Evolutionary conservation across 306 rosid genomes (phyloP).

Genomic region (Cyamopsis tetragonoloba): DNA sequence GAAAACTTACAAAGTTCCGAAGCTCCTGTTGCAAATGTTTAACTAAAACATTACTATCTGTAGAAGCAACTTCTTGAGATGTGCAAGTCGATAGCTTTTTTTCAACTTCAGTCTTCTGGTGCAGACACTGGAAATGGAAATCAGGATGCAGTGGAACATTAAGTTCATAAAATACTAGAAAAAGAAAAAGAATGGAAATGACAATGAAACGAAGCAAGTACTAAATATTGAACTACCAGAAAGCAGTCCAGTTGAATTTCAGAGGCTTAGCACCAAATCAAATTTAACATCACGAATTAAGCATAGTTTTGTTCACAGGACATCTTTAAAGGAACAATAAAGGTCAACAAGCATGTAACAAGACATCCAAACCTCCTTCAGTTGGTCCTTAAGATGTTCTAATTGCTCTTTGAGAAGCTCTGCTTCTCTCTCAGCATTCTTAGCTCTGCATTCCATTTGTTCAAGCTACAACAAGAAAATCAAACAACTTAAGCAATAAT

Average conservation of each 20-base stretch:
- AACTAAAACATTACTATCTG: conserved; percentile 47
- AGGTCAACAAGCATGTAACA: conserved; percentile 18
- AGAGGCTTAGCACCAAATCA: conserved; percentile 12
- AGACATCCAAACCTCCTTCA: conserved; percentile 57
- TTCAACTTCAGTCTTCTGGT: conserved; percentile 73
- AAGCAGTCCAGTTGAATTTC: conserved; percentile 11
- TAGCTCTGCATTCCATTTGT: conserved; percentile 72
- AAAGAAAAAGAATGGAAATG: neutral
- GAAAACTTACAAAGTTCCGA: conserved; percentile 63
- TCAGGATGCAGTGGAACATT: neutral
- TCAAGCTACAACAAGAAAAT: conserved; percentile 56
- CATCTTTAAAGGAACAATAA: conserved; percentile 1
- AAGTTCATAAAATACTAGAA: conserved; percentile 6
- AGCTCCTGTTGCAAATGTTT: conserved; percentile 90
- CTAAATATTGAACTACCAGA: conserved; percentile 7
- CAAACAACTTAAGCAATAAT: conserved; percentile 13
- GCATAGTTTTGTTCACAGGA: neutral
- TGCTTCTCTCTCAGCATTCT: conserved; percentile 70
- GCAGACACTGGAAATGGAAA: conserved; percentile 62
- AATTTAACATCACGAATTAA: conserved; percentile 5
- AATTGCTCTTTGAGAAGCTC: conserved; percentile 66
- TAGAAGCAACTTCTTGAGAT: conserved; percentile 50
- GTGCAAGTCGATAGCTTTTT: conserved; percentile 60
- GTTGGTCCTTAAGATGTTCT: conserved; percentile 57
- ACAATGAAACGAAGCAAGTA: conserved; percentile 13